Conservation (phyloP, 768 basidiomycete genomes). For the Ramaria rubella region DNA sequence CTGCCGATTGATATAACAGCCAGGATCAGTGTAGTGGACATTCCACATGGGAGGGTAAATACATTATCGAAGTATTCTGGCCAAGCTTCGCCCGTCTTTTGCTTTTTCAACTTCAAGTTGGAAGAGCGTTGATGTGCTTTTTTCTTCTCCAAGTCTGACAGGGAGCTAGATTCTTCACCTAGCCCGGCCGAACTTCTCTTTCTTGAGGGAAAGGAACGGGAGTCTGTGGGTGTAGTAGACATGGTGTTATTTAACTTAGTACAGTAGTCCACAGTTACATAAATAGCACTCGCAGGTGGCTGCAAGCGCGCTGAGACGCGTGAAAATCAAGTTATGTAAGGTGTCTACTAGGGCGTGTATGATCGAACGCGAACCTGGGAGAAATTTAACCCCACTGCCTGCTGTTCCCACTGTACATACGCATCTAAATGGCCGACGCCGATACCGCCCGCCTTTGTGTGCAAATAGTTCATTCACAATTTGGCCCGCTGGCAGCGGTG, state of each 20-base stretch:
- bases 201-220: too few species aligned
- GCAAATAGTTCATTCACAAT: slow-evolving; percentile 58
- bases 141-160: background rate
- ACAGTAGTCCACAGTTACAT: too few species aligned
- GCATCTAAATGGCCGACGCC: slow-evolving; percentile 57
- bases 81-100: slow-evolving; percentile 31
- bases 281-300: too few species aligned
- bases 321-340: too few species aligned
- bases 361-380: too few species aligned
- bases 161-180: background rate
- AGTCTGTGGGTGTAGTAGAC: too few species aligned
- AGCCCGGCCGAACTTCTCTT: background rate
- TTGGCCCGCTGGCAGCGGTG: slow-evolving; percentile 61
- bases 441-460: slow-evolving; percentile 55
- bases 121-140: background rate
- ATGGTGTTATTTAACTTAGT: too few species aligned
- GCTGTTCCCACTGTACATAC: too few species aligned
- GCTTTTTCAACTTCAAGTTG: background rate
- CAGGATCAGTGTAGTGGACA: background rate
- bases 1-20: slow-evolving; percentile 26
- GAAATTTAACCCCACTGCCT: too few species aligned
- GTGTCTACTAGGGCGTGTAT: too few species aligned
- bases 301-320: too few species aligned
- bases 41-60: slow-evolving; percentile 12
- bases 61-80: slow-evolving; percentile 59